A percentile compares a stretch with the other conserved stretches of the same genome.
phyloP scores from a whole-genome alignment of 2,329 filamentous ascomycete genomes.

The Dichotomopilus funicola region DNA sequence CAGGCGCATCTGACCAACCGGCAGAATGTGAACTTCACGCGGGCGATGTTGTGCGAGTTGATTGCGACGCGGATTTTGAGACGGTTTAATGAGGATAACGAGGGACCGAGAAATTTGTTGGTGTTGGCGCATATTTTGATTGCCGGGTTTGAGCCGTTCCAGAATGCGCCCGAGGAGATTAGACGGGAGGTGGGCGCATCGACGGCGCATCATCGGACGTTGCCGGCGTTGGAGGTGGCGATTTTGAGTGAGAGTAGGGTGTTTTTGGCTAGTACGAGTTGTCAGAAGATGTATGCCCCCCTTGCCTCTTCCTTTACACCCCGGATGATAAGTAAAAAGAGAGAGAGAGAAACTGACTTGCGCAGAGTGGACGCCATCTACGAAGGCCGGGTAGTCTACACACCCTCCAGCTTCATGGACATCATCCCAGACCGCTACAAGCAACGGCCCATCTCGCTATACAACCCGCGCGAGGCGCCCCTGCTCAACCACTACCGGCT shows the following conservation, averaged over 20 bases:
- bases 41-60: constrained; percentile 72
- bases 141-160: constrained; percentile 78
- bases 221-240: constrained; percentile 75
- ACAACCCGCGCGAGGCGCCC: constrained; percentile 68
- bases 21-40: constrained; percentile 73
- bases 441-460: constrained; percentile 71
- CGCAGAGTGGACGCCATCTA: constrained; percentile 70
- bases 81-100: constrained; percentile 71
- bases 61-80: constrained; percentile 72
- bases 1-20: constrained; percentile 69
- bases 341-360: background rate
- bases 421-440: constrained; percentile 84
- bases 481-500: constrained; percentile 79
- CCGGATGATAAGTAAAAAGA: background rate
- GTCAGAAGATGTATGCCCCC: constrained; percentile 59
- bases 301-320: background rate
- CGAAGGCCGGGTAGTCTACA: constrained; percentile 72
- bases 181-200: constrained; percentile 49
- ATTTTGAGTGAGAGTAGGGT: constrained; percentile 76
- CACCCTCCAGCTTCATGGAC: constrained; percentile 73
- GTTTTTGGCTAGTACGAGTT: constrained; percentile 70
- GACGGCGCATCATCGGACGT: constrained; percentile 48
- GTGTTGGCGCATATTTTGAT: constrained; percentile 73
- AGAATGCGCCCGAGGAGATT: constrained; percentile 67
- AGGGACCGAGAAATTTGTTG: constrained; percentile 64